Conservation (phyloP, 768 basidiomycete genomes). For the Mycena crocata region DNA sequence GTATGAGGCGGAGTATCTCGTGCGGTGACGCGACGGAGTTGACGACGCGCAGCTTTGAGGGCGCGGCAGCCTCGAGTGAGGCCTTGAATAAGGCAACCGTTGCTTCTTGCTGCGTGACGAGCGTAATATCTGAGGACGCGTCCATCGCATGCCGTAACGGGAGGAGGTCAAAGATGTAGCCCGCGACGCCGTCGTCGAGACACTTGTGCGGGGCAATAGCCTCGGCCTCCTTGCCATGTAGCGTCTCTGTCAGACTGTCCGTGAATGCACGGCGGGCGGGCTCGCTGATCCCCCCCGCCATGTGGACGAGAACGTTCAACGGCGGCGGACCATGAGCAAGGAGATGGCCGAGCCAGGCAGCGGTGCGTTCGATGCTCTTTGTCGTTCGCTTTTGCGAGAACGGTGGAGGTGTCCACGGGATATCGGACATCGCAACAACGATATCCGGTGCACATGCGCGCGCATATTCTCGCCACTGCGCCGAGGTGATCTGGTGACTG, state of each 20-base stretch:
- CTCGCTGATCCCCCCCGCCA: slow-evolving; percentile 69
- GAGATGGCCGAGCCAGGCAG: slow-evolving; percentile 70
- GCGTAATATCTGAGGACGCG: slow-evolving; percentile 28
- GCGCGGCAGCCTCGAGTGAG: slow-evolving; percentile 68
- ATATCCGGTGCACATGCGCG: slow-evolving; percentile 72
- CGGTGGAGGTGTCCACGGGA: slow-evolving; percentile 70
- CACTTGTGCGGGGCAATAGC: slow-evolving; percentile 60
- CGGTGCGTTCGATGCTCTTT: slow-evolving; percentile 79
- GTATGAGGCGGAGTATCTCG: slow-evolving; percentile 76
- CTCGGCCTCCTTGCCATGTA: slow-evolving; percentile 67
- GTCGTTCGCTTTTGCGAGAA: slow-evolving; percentile 83
- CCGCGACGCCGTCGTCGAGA: slow-evolving; percentile 76
- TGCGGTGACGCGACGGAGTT: slow-evolving; percentile 73
- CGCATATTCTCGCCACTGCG: slow-evolving; percentile 67
- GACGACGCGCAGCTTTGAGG: slow-evolving; percentile 71
- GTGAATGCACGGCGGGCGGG: slow-evolving; percentile 77
- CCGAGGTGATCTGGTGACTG: slow-evolving; percentile 60
- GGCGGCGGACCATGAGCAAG: slow-evolving; percentile 50
- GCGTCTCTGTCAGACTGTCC: slow-evolving; percentile 62
- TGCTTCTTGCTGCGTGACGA: slow-evolving; percentile 11
- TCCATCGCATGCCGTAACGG: slow-evolving; percentile 53
- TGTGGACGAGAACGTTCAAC: slow-evolving; percentile 72
- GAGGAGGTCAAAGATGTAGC: slow-evolving; percentile 79
- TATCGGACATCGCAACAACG: slow-evolving; percentile 77
- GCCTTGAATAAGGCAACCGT: slow-evolving; percentile 61